Conservation (phyloP, 176 grass and related monocot species). For the Avena insularis region DNA sequence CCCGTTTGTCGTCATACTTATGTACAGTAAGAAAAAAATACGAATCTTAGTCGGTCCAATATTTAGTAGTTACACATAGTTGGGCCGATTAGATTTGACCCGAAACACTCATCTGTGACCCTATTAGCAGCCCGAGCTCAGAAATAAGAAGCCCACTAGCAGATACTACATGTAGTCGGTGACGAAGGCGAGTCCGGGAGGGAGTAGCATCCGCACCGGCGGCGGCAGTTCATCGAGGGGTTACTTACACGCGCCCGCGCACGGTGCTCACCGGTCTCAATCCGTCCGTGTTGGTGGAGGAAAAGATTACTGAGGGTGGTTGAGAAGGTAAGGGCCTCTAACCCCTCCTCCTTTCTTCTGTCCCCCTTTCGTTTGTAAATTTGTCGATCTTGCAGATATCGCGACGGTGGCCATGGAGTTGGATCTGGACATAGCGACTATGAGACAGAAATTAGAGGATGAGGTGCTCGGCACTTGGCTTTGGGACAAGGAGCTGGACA, state of each 20-base stretch:
- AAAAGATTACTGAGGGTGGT: too few relatives aligned
- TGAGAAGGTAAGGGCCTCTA: too few relatives aligned
- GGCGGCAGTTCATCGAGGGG: too few relatives aligned
- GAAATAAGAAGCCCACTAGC: neutral
- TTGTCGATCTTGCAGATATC: too few relatives aligned
- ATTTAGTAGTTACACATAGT: neutral
- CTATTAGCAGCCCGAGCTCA: neutral
- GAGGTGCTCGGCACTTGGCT: neutral
- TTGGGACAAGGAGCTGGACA: slow-evolving; percentile 6
- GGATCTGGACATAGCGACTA: neutral
- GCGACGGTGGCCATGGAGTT: neutral
- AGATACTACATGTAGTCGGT: neutral
- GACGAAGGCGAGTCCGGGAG: neutral
- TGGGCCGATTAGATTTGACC: neutral
- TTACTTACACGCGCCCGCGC: too few relatives aligned
- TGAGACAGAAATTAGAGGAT: neutral
- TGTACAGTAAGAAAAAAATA: too few relatives aligned
- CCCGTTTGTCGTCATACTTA: too few relatives aligned
- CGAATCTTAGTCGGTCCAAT: too few relatives aligned
- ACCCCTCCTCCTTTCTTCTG: too few relatives aligned
- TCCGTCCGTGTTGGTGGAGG: too few relatives aligned
- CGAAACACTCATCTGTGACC: neutral
- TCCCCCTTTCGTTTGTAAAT: too few relatives aligned
- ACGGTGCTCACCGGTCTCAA: neutral
- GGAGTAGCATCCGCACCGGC: neutral